Evolutionary conservation across 179 eudicot genomes (phyloP).

Genomic region (Pouteria campechiana): DNA sequence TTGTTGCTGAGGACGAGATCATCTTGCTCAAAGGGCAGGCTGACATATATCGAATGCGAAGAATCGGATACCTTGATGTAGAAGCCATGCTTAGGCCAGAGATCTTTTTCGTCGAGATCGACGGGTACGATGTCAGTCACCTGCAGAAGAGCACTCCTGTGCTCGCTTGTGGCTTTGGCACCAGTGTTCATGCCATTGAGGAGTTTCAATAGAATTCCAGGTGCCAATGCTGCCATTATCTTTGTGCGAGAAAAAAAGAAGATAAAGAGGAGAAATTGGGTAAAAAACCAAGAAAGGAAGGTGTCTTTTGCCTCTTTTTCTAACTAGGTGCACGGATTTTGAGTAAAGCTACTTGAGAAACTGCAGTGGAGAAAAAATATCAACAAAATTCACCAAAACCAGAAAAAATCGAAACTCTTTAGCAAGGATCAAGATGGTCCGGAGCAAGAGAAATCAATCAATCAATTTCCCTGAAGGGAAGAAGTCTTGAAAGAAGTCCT

Average conservation of each 20-base stretch:
- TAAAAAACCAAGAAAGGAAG: slow-evolving; percentile 11
- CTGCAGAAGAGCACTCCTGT: slow-evolving; percentile 67
- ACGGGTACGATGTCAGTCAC: slow-evolving; percentile 91
- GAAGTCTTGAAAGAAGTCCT: too few relatives aligned
- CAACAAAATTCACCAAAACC: too few relatives aligned
- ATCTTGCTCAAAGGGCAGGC: slow-evolving; percentile 75
- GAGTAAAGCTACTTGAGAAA: too few relatives aligned
- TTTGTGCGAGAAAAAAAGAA: slow-evolving; percentile 7
- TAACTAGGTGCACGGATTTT: too few relatives aligned
- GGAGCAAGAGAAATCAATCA: too few relatives aligned
- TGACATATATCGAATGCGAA: slow-evolving; percentile 77
- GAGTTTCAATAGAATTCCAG: slow-evolving; percentile 61
- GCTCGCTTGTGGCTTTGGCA: slow-evolving; percentile 60
- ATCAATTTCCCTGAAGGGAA: too few relatives aligned
- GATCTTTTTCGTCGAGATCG: slow-evolving; percentile 75
- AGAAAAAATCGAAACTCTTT: too few relatives aligned
- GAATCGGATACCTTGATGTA: slow-evolving; percentile 82
- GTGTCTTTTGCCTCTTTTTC: too few relatives aligned
- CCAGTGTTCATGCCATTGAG: slow-evolving; percentile 61
- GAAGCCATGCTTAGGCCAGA: slow-evolving; percentile 79
- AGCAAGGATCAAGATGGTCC: too few relatives aligned
- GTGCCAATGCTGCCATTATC: slow-evolving; percentile 57
- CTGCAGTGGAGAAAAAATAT: too few relatives aligned
- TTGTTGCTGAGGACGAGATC: slow-evolving; percentile 83
- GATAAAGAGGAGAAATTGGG: not conserved